Base-by-base conservation (phyloP, 179 eudicot genomes). In the Gypsophila paniculata region DNA sequence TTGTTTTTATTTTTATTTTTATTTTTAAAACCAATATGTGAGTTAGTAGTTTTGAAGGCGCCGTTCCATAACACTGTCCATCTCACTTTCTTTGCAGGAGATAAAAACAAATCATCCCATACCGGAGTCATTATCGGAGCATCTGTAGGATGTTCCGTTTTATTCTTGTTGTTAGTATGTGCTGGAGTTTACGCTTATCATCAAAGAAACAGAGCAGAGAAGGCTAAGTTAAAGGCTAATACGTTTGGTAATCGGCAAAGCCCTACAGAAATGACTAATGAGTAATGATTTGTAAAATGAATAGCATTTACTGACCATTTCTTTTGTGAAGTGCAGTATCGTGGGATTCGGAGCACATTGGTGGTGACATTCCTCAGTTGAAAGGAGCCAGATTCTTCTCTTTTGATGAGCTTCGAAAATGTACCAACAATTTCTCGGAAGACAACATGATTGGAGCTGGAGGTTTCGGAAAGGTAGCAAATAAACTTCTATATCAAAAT, bases 381-480 rank as follows among this genome's bases (percentile, higher is more conserved):
- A 83, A 85, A 77, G 98, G 98, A 76, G 89, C 92, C 32, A 84
- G 85, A 78, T 86, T 81, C 81, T 86, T 89, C 78, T 72, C 88
- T 17, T 82, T 86, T 70, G 94, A 86, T 75, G 98, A 92, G 68
- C 78, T 92, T 57, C 80, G 80, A 70, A 82, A 77, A 78, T 82
- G 88, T 77, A 90, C 92, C 11, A 66, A 85, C 72, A 76, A 84
- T 77, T 92, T 92, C 72, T 88, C 95, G 55, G 92, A 90, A 80
- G 83, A 80, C 69, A 85, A 87, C 71, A 73, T 75, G 77, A 86
- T 92, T 75, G 98, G 98, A 65, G 44, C 82, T 61, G 98, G 96
- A 44, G 96, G 98, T 71, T 92, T 86, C 71, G 98, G 98, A 66
- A 92, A 90, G 96, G 96, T 90, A 58, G 44, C 14, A 57, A 57